phyloP scores from a whole-genome alignment of 768 basidiomycete genomes.

The Gloeopeniophorella convolvens region DNA sequence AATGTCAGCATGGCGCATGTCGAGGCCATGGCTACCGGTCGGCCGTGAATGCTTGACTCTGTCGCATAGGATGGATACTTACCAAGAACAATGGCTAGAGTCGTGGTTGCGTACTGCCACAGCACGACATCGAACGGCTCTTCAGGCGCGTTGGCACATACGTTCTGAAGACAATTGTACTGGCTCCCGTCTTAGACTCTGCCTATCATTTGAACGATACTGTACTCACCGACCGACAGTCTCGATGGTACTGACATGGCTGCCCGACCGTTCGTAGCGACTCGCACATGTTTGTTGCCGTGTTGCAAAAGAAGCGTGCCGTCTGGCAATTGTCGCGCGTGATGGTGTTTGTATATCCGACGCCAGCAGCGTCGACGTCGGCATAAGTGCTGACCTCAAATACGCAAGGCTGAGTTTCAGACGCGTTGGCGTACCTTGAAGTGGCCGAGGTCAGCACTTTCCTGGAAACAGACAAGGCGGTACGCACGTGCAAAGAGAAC shows the following conservation, averaged over 20 bases:
- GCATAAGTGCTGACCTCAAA: conserved; percentile 36
- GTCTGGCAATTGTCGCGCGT: conserved; percentile 21
- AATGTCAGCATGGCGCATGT: conserved; percentile 19
- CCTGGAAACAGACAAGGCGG: background rate
- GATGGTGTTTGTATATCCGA: conserved; percentile 13
- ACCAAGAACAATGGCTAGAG: conserved; percentile 19
- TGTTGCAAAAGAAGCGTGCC: conserved; percentile 15
- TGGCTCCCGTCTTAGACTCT: background rate
- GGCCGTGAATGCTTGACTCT: too few relatives aligned
- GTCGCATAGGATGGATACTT: conserved; percentile 2
- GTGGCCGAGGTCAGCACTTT: background rate
- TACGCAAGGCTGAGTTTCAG: conserved; percentile 32
- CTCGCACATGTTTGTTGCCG: conserved; percentile 13
- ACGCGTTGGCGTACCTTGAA: conserved; percentile 34
- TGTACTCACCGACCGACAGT: conserved; percentile 14
- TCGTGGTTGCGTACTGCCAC: conserved; percentile 21
- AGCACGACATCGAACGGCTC: conserved; percentile 17
- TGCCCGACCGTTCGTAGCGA: conserved; percentile 2
- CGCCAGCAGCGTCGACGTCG: conserved; percentile 7
- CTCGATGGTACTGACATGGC: conserved; percentile 18
- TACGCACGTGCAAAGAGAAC: conserved; percentile 18
- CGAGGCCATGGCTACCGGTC: conserved; percentile 19
- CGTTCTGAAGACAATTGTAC: conserved; percentile 17
- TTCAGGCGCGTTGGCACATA: conserved; percentile 20
- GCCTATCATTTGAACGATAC: background rate